Percentiles rank a stretch among this genome's conserved stretches.
Evolutionary conservation across 2,329 filamentous ascomycete species (phyloP).

Genomic region (Metarhizium robertsii): DNA sequence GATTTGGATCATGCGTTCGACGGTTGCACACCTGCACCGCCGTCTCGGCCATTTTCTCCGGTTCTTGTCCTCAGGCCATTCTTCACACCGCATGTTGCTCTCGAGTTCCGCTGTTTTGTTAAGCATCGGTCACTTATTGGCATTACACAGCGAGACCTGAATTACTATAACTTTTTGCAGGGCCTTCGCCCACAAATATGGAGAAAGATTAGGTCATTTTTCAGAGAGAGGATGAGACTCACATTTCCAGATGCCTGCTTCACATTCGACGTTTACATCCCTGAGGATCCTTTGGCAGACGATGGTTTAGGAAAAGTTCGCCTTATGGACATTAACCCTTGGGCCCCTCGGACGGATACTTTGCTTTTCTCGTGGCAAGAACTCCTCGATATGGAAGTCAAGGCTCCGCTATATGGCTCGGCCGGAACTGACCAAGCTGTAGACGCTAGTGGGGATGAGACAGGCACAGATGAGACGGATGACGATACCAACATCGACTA

Average conservation of each 20-base stretch:
- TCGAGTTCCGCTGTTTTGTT: constrained; percentile 95
- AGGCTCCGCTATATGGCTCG: constrained; percentile 44
- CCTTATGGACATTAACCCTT: constrained; percentile 91
- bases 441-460: constrained; percentile 23
- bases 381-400: constrained; percentile 62
- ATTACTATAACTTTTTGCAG: constrained; percentile 76
- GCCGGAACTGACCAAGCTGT: constrained; percentile 20
- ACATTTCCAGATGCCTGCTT: constrained; percentile 81
- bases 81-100: constrained; percentile 77
- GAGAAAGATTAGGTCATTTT: constrained; percentile 65
- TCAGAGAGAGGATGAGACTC: constrained; percentile 60
- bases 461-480: constrained; percentile 28
- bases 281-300: constrained; percentile 46
- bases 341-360: constrained; percentile 82
- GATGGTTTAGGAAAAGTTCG: constrained; percentile 64
- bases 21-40: constrained; percentile 39
- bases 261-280: constrained; percentile 87
- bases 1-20: constrained; percentile 92
- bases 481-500: constrained; percentile 35
- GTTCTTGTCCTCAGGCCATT: constrained; percentile 81
- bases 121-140: constrained; percentile 71
- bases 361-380: constrained; percentile 86
- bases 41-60: constrained; percentile 50
- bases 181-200: constrained; percentile 55
- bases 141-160: constrained; percentile 81